Base-by-base conservation (phyloP, 2,329 filamentous ascomycete genomes). In the Sarocladiaceae sp. region DNA sequence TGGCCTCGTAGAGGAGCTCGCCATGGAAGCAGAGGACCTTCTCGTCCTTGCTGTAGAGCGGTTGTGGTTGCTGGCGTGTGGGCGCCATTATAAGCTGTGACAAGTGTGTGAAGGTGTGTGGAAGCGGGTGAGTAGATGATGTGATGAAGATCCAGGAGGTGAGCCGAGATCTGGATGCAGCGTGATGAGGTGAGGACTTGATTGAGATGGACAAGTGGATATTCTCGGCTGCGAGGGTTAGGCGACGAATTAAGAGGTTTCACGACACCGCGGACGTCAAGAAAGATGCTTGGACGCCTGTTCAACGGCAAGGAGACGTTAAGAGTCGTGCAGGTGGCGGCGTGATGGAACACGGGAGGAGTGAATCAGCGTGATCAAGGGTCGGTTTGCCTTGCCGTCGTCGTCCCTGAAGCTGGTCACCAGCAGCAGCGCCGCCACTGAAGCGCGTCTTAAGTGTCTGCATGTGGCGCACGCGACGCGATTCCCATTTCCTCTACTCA, bases 1-100 rank as follows among this genome's bases (percentile, higher is more conserved):
- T 97, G 53, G 93, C 93, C 66, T 98, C 93, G 61, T 98, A 98
- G 43, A 98, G 80, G 67, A 97, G 82, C 59, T 97, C 90, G 68
- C 91, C 88, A 63, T 98, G 93, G 61, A 97, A 97, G 70, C 93
- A 98, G 24, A 97, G 80, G 29, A 95, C 89, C 60, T 85, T 88
- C 72, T 98, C 93, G 60, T 97, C 89, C 74, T 90, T 89, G 58
- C 63, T 67, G 59, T 72, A 76, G 40, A 72, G 71, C 44, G 74
- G 67, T 32, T 52, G 59, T 60, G 51, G 69, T 61, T 62, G 64
- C 47, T 67, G 63, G 47, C 66, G 65, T 44, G 67, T 53, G 43
- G 67, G 67, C 52, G 67, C 61, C 67, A 70, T 70, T 51, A 40
- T 54, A 53, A 19, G 26, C 40, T 43, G 37, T 41, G 37, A 20